A percentile compares a stretch with the other conserved stretches of the same genome.
Evolutionary conservation across 2,329 filamentous ascomycete genomes (phyloP).

Genomic region (Aspergillus phoenicis): DNA sequence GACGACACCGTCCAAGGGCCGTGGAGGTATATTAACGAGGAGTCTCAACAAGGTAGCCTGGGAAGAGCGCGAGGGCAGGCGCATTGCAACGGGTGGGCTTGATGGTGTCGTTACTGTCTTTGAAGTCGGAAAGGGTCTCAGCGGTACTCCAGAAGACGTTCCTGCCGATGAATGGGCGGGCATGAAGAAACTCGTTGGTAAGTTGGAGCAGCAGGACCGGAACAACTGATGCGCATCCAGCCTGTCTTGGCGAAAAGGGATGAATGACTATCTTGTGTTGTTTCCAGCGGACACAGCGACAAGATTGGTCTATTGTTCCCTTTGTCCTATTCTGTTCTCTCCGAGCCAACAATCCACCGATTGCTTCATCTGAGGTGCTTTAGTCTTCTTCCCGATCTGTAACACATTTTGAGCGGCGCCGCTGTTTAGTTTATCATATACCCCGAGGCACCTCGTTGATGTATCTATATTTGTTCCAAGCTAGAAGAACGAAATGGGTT

Average conservation of each 20-base stretch:
- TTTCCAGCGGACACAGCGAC: neutral
- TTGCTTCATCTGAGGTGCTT: neutral
- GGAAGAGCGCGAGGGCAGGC: slow-evolving; percentile 86
- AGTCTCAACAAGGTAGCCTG: slow-evolving; percentile 93
- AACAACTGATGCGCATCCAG: slow-evolving; percentile 26
- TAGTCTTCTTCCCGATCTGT: slow-evolving; percentile 15
- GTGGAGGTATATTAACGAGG: slow-evolving; percentile 70
- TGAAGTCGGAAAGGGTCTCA: slow-evolving; percentile 74
- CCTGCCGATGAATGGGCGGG: slow-evolving; percentile 89
- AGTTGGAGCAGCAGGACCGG: slow-evolving; percentile 62
- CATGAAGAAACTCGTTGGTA: slow-evolving; percentile 84
- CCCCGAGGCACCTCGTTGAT: slow-evolving; percentile 26
- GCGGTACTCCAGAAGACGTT: slow-evolving; percentile 78
- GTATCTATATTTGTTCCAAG: slow-evolving; percentile 24
- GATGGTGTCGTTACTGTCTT: slow-evolving; percentile 90
- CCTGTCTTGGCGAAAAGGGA: neutral
- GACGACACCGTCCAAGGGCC: slow-evolving; percentile 68
- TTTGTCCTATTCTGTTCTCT: slow-evolving; percentile 1
- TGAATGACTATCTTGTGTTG: neutral
- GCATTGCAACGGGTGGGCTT: slow-evolving; percentile 86
- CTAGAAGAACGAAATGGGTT: slow-evolving; percentile 14
- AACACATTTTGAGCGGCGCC: slow-evolving; percentile 22
- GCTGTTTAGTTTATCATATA: slow-evolving; percentile 30
- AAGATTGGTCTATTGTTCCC: neutral
- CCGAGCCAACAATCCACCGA: slow-evolving; percentile 12